Evolutionary conservation across 192 early-diverging fungal species (phyloP).

Genomic region (Entomortierella parvispora): DNA sequence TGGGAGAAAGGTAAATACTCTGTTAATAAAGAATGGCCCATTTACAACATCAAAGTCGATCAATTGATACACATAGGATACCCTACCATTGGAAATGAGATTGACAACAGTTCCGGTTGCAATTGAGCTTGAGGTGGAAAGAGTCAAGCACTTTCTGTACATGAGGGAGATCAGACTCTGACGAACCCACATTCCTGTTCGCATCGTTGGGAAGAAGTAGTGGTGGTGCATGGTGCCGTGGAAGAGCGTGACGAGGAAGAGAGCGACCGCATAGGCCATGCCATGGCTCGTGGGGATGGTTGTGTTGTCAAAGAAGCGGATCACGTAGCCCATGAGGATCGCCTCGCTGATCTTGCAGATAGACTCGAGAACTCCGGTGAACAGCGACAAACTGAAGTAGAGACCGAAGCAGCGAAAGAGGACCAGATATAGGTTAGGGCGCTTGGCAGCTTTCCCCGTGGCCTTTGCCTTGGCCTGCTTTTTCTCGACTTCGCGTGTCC

Average conservation of each 20-base stretch:
- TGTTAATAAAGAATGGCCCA: too few relatives aligned
- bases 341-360: conserved; percentile 55
- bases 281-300: conserved; percentile 17
- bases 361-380: conserved; percentile 42
- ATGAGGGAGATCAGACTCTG: conserved; percentile 49
- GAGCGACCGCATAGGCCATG: conserved; percentile 47
- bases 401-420: conserved; percentile 42
- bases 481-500: conserved; percentile 39
- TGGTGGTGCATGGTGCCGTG: conserved; percentile 55
- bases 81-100: conserved; percentile 53
- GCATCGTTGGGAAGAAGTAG: conserved; percentile 54
- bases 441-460: conserved; percentile 15
- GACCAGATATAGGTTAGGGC: conserved; percentile 37
- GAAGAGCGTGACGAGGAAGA: conserved; percentile 49
- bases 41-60: too few relatives aligned
- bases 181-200: conserved; percentile 50
- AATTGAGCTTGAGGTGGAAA: conserved; percentile 50
- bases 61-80: background rate
- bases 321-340: conserved; percentile 53
- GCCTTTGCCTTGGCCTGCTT: conserved; percentile 19
- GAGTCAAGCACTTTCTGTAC: conserved; percentile 51
- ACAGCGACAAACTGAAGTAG: conserved; percentile 34
- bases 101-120: conserved; percentile 53
- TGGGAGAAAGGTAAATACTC: background rate
- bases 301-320: conserved; percentile 45